Conservation (phyloP, 257 asterid genomes). For the Perilla frutescens region DNA sequence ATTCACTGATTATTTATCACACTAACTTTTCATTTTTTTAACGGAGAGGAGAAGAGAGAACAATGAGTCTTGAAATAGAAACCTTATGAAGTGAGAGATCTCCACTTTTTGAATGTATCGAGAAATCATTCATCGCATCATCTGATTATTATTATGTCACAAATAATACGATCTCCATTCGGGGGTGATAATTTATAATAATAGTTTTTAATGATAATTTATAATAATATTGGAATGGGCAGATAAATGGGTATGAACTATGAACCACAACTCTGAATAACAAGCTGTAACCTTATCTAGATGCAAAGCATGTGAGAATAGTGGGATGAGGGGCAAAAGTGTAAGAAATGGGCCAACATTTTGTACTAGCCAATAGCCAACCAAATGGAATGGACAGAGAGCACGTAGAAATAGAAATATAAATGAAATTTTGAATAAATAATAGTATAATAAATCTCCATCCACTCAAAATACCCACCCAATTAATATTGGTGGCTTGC, state of each 20-base stretch:
- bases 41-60: no score
- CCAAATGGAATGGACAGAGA: background rate
- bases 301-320: conserved; percentile 29
- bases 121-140: no score
- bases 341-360: conserved; percentile 25
- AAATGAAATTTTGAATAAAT: background rate
- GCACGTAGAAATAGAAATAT: background rate
- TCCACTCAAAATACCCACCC: background rate
- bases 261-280: background rate
- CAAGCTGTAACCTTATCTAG: background rate
- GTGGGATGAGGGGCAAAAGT: background rate
- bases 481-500: background rate
- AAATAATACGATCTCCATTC: no score
- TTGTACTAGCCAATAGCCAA: background rate
- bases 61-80: no score
- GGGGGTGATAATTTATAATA: background rate
- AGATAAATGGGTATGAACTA: background rate
- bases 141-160: no score
- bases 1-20: no score
- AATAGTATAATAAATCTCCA: background rate
- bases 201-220: no score
- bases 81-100: no score
- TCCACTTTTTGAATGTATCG: no score
- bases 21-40: no score
- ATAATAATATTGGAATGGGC: background rate